Evolutionary conservation across 176 grass and related monocot genomes (phyloP), one percentile per base, ranked within the genome.

Genomic region (Triticum dicoccoides): DNA sequence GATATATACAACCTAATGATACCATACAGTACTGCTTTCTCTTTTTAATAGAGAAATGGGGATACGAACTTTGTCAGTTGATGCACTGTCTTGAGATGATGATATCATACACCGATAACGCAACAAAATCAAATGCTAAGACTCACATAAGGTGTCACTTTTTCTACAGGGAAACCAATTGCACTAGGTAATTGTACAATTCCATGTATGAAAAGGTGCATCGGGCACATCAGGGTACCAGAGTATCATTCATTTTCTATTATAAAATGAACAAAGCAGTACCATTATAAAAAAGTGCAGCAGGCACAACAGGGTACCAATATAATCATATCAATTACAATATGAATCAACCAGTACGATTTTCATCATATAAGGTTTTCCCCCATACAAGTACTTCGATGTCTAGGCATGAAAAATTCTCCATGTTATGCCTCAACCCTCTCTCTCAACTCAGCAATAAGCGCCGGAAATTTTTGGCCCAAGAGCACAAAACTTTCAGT

Each of bases 401-500:
- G 12, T 49, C 47, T 14, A 49, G 47, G 12, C 47, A 49, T 49
- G 12, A 49, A 4, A 49, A 49, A 49, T 14, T 39, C 34, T 70
- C 9, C 68, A 70, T 70, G 68, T 39, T 37, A 70, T 38, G 68
- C 34, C 21, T 70, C 18, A 39, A n/a, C 34, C 68, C 68, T 70
- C 34, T 70, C 8, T 70, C 0, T 70, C 68, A 70, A 70, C 68
- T 70, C 68, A 70, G 69, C 69, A 71, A 71, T 71, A 71, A 71
- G 69, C 9, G 35, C 21, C n/a, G 69, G 69, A 41, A 71, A 41
- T 23, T 71, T 71, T 9, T 71, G 35, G 37, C 20, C 70, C 38
- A 73, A 39, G 20, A 25, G 39, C 70, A 47, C 39, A 45, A 73
- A 73, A 14, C 70, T 41, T 11, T 64, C 56, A 58, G 77, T 92